Evolutionary conservation across 768 basidiomycete genomes (phyloP), one percentile per base, ranked within the genome.

Genomic region (Mycena leptocephala): DNA sequence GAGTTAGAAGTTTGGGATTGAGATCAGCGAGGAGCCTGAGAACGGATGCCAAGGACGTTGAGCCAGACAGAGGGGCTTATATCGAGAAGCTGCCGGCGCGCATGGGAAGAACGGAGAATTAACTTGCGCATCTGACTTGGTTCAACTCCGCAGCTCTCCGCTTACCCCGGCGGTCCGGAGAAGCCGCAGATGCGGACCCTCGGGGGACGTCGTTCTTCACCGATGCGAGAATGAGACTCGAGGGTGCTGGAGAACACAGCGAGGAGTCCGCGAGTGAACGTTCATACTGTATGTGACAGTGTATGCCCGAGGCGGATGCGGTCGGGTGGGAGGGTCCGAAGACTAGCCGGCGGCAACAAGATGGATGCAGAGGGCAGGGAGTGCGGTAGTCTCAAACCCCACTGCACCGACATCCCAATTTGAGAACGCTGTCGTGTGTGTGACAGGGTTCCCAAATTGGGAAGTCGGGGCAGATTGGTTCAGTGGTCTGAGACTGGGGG

Each of bases 101-200:
- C 61, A 41, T 62, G 61, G n/a, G 61, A 39, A 62, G 61, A 63
- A 63, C 37, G 61, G 61, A 37, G 61, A 62, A 62, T 33, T 62
- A 39, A 62, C 61, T 62, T 35, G 61, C 39, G 39, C 61, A 62
- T 62, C 61, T 62, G 61, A 62, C 61, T n/a, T 62, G 61, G 11
- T 59, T 59, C 30, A 22, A 35, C 24, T 53, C 51, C 43, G 43
- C 43, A 46, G 43, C 43, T 46, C 53, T 55, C 53, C 61, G 61
- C 61, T 62, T 62, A 62, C 37, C 61, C 61, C 61, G 61, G 61
- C 61, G 61, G 61, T 62, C 61, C 61, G 61, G 61, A 62, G 37
- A 62, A 62, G 61, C 61, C 61, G 61, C 61, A 62, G 39, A 62
- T 62, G 22, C 24, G 39, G 61, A 58, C 56, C 30, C 56, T 58